Evolutionary conservation across 495 filamentous ascomycete species (phyloP), one percentile per base, ranked within the genome.

Genomic region (Aspergillus nidulans): DNA sequence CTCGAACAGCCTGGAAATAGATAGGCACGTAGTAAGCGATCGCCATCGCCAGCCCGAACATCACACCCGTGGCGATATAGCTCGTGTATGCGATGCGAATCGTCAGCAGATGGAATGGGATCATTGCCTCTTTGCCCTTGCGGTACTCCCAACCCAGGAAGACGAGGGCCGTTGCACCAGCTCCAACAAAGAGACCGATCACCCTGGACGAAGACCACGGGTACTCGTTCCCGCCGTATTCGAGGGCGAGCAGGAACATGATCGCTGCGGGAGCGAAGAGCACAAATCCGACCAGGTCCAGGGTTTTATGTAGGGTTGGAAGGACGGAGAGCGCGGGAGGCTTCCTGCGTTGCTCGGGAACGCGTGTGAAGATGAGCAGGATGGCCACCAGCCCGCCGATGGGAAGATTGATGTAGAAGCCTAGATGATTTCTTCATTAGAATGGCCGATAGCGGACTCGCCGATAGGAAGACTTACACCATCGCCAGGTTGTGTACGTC

Each of bases 351-450:
- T 73, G 57, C 47, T 76, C 63, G 4, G 84, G 82, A 5, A 83
- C 71, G 5, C 71, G 60, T 53, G 81, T 60, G 54, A 83, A 69
- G 16, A 84, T 36, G 12, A 72, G 48, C 18, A 84, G 58, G 7
- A 75, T 16, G 6, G 67, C 74, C 1, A 77, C 72, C 12, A 82
- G 46, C 4, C 56, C 81, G 13, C 82, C 83, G 39, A 85, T 71
- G 0, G 83, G 83, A 20, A 87, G 72, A 60, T 86, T 88, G 52
- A 87, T 79, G 58, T 82, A 86, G 62, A 86, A 86, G 62, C 84
- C 57, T 59, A 10, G 53, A 28, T 36, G 5, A 28, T 4, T 28
- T 28, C 26, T 28, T 28, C 4, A 28, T 28, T 9, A n/a, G 23
- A 19, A 48, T 15, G 43, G 23, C 46, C 7, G 18, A 23, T 41